Conservation (phyloP, 148 eudicot genomes). For the Rhododendron williamsianum region DNA sequence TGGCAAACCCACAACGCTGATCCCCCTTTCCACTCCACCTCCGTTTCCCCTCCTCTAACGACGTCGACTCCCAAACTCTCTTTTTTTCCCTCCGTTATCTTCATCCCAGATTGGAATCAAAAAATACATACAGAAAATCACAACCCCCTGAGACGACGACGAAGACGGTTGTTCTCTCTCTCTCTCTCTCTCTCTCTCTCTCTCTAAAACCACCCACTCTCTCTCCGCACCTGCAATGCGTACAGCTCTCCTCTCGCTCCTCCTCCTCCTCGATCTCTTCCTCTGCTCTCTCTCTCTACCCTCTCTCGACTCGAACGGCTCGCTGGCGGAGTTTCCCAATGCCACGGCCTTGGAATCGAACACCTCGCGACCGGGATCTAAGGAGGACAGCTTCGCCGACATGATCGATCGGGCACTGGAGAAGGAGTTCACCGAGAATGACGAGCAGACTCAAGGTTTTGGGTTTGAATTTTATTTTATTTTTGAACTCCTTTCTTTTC, state of each 20-base stretch:
- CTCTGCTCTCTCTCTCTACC: slow-evolving; percentile 16
- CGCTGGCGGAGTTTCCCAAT: slow-evolving; percentile 11
- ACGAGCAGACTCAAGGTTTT: slow-evolving; percentile 67
- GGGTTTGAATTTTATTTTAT: slow-evolving; percentile 27
- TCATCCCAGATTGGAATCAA: neutral
- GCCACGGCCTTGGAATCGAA: slow-evolving; percentile 12
- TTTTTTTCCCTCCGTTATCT: neutral
- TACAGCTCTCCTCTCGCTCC: slow-evolving; percentile 17
- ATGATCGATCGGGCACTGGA: slow-evolving; percentile 95
- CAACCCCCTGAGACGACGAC: neutral
- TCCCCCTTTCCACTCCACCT: neutral
- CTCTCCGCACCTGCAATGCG: slow-evolving; percentile 15
- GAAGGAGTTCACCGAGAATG: slow-evolving; percentile 86
- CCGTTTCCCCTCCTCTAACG: neutral
- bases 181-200: neutral
- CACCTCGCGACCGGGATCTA: slow-evolving; percentile 21
- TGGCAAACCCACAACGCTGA: neutral
- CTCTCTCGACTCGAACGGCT: neutral
- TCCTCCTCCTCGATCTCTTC: slow-evolving; percentile 21
- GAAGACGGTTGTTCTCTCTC: slow-evolving; percentile 4
- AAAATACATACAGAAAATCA: neutral
- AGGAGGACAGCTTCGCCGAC: slow-evolving; percentile 74
- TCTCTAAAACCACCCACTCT: neutral
- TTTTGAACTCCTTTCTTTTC: neutral
- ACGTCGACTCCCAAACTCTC: neutral